Evolutionary conservation across 257 asterid genomes (phyloP).

Genomic region (Solanum virginianum): DNA sequence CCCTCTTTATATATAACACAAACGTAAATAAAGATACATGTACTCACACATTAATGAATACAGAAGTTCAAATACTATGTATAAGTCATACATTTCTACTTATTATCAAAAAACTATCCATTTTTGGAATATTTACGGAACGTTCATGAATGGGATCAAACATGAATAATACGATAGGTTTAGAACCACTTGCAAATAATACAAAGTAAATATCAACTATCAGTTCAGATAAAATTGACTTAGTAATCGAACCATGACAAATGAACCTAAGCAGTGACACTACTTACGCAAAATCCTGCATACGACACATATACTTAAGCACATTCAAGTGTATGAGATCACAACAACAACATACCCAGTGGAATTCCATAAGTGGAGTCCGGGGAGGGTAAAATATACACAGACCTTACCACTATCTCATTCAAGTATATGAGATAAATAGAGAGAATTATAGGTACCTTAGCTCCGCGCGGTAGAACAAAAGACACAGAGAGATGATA

Average conservation of each 20-base stretch:
- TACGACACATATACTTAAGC: neutral
- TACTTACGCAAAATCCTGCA: neutral
- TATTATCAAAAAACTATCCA: neutral
- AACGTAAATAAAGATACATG: neutral
- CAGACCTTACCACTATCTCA: too few species aligned
- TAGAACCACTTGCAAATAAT: neutral
- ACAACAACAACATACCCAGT: neutral
- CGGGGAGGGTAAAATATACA: too few species aligned
- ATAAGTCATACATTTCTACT: neutral
- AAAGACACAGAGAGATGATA: neutral
- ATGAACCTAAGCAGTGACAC: neutral
- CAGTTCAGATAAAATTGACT: neutral
- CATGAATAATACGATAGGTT: neutral
- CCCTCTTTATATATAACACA: neutral
- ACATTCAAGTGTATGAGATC: neutral
- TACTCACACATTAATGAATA: neutral
- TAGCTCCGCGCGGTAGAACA: neutral
- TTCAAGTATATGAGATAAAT: neutral
- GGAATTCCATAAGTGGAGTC: too few species aligned
- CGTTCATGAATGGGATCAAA: neutral
- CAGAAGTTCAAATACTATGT: neutral
- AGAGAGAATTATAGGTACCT: neutral
- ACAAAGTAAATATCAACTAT: neutral
- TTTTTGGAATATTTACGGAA: neutral
- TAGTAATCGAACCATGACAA: neutral